Conservation (phyloP, 2,329 filamentous ascomycete genomes). For the Colletotrichum lini region DNA sequence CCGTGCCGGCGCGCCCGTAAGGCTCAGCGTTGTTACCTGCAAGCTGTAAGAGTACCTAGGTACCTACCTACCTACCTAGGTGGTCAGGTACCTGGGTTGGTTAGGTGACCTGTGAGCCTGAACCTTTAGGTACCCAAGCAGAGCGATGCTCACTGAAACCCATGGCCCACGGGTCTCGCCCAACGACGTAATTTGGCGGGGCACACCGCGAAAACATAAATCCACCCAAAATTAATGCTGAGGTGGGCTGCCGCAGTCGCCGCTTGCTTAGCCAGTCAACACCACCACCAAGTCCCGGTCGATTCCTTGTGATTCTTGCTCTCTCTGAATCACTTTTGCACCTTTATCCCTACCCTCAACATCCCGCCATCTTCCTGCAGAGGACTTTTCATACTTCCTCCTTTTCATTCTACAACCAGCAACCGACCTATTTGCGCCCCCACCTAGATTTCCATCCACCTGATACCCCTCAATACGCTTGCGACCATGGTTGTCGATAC, state of each 20-base stretch:
- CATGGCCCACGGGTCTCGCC: neutral
- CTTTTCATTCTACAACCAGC: neutral
- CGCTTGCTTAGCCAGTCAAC: neutral
- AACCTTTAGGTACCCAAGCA: no score
- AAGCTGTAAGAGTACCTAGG: neutral
- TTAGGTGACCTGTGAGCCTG: no score
- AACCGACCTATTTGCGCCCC: neutral
- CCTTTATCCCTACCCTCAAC: constrained; percentile 13
- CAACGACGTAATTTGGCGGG: constrained; percentile 45
- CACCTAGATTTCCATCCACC: constrained; percentile 1
- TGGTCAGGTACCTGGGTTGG: no score
- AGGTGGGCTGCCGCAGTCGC: neutral
- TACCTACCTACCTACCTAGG: neutral
- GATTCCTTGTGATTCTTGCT: constrained; percentile 23
- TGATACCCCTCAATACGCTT: constrained; percentile 19
- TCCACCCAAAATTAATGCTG: constrained; percentile 25
- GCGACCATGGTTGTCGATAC: constrained; percentile 87
- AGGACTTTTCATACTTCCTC: neutral
- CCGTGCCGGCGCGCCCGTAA: neutral
- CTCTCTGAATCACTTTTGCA: constrained; percentile 18
- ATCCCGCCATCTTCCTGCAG: constrained; percentile 11
- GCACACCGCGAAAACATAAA: constrained; percentile 44
- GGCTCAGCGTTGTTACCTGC: constrained; percentile 3
- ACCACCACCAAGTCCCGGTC: constrained; percentile 3
- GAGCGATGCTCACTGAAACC: constrained; percentile 9